phyloP scores from a whole-genome alignment of 1,284 basidiomycete genomes.

The Spongispora temasekensis region DNA sequence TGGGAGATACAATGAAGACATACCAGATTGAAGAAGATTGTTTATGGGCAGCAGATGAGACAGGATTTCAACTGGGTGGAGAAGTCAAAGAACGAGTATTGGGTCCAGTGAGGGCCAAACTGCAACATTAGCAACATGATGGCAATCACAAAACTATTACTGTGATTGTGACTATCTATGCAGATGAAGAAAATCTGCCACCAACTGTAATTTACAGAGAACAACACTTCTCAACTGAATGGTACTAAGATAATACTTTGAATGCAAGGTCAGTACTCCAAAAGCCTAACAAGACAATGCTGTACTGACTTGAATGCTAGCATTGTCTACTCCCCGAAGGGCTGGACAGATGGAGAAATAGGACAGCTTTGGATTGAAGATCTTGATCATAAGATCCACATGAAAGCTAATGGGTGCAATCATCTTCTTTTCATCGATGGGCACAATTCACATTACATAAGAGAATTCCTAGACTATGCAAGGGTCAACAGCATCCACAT shows the following conservation, averaged over 20 bases:
- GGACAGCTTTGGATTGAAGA: too few relatives aligned
- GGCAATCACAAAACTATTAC: slow-evolving; percentile 42
- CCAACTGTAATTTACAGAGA: slow-evolving; percentile 44
- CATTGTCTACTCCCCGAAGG: slow-evolving; percentile 15
- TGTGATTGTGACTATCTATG: slow-evolving; percentile 41
- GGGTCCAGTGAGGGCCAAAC: slow-evolving; percentile 23
- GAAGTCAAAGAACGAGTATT: too few relatives aligned
- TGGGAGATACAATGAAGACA: slow-evolving; percentile 17
- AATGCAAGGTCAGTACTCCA: slow-evolving; percentile 36
- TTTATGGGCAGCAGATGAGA: slow-evolving; percentile 5
- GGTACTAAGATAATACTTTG: too few relatives aligned
- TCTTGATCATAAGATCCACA: too few relatives aligned
- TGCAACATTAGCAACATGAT: too few relatives aligned
- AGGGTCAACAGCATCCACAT: too few relatives aligned
- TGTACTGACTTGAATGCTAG: too few relatives aligned
- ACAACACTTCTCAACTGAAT: slow-evolving; percentile 29
- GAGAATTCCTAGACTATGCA: too few relatives aligned
- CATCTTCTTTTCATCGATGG: slow-evolving; percentile 24
- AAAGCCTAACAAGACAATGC: too few relatives aligned
- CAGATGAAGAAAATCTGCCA: slow-evolving; percentile 33
- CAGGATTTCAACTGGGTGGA: slow-evolving; percentile 2
- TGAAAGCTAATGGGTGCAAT: too few relatives aligned
- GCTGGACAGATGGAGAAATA: slow-evolving; percentile 25
- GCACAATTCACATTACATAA: slow-evolving; percentile 33
- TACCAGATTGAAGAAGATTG: too few relatives aligned